Evolutionary conservation across 2,329 filamentous ascomycete genomes (phyloP).

Genomic region (Xylariaceae sp.): DNA sequence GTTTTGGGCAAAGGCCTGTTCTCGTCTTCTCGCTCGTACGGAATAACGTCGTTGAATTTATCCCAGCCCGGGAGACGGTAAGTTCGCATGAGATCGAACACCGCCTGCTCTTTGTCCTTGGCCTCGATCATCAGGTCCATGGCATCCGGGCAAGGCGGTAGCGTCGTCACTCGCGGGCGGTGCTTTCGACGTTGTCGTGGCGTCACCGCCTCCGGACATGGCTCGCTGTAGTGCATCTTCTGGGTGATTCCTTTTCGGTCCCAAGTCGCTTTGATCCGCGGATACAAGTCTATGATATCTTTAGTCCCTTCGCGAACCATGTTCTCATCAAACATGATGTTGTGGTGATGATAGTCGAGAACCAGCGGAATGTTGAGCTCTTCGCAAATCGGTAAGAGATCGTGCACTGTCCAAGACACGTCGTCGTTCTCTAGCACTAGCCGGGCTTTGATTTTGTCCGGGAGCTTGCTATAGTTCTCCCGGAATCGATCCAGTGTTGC

Average conservation of each 20-base stretch:
- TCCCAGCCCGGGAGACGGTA: conserved; percentile 80
- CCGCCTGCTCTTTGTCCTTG: conserved; percentile 95
- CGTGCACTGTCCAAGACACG: conserved; percentile 86
- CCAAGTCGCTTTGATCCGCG: conserved; percentile 80
- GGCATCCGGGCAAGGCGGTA: conserved; percentile 74
- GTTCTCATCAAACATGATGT: conserved; percentile 75
- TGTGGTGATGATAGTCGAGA: conserved; percentile 92
- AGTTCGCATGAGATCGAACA: conserved; percentile 86
- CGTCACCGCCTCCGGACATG: conserved; percentile 68
- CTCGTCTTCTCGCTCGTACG: conserved; percentile 71
- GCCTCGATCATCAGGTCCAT: conserved; percentile 99
- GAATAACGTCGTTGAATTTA: conserved; percentile 68
- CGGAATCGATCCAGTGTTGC: conserved; percentile 75
- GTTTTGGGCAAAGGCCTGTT: conserved; percentile 51
- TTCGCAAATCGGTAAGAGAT: conserved; percentile 82
- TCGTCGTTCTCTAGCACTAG: conserved; percentile 94
- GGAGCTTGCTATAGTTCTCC: conserved; percentile 62
- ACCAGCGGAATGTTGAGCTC: conserved; percentile 91
- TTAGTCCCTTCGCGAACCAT: conserved; percentile 75
- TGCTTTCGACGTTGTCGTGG: conserved; percentile 77
- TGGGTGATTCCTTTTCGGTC: conserved; percentile 75
- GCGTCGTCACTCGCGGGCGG: conserved; percentile 66
- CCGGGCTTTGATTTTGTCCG: conserved; percentile 67
- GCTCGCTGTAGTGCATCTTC: conserved; percentile 97
- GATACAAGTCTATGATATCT: conserved; percentile 69